A percentile compares a stretch with the other conserved stretches of the same genome.
Evolutionary conservation across 345 rosid species (phyloP).

Genomic region (Pelargonium nanum): DNA sequence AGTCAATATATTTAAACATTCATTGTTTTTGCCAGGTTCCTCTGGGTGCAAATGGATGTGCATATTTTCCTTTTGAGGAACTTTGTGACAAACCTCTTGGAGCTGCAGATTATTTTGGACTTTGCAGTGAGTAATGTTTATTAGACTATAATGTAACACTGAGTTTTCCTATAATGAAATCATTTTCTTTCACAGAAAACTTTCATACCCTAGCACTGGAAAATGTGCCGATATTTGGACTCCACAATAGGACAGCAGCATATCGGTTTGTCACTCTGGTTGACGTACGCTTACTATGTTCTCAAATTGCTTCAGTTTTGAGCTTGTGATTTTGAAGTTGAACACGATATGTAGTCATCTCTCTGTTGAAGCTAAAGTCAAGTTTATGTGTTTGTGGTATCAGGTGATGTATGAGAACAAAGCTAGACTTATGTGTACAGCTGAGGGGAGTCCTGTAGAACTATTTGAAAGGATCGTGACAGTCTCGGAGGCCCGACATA

Average conservation of each 20-base stretch:
- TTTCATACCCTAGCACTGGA: constrained; percentile 89
- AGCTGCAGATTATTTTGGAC: constrained; percentile 95
- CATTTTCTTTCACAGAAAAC: constrained; percentile 42
- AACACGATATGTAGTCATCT: not conserved
- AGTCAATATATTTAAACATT: not conserved
- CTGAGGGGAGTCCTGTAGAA: constrained; percentile 71
- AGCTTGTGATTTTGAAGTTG: not conserved
- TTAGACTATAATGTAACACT: too few species aligned
- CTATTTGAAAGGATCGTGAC: constrained; percentile 64
- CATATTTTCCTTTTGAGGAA: constrained; percentile 80
- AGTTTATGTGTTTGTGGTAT: not conserved
- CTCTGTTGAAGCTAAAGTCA: not conserved
- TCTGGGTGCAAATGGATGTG: constrained; percentile 80
- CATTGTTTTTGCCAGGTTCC: constrained; percentile 38
- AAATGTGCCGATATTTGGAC: constrained; percentile 75
- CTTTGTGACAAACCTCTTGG: constrained; percentile 92
- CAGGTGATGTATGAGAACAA: constrained; percentile 95
- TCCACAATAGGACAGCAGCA: constrained; percentile 75
- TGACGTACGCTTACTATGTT: constrained; percentile 45
- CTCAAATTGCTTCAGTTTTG: not conserved
- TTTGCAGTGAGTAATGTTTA: constrained; percentile 62
- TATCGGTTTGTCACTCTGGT: constrained; percentile 90
- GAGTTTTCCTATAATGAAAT: not conserved
- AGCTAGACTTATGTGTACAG: constrained; percentile 74
- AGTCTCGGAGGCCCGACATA: constrained; percentile 58